Percentiles rank a stretch among this genome's conserved stretches.
Evolutionary conservation across 2,329 filamentous ascomycete species (phyloP).

Genomic region (Alternaria viburni): DNA sequence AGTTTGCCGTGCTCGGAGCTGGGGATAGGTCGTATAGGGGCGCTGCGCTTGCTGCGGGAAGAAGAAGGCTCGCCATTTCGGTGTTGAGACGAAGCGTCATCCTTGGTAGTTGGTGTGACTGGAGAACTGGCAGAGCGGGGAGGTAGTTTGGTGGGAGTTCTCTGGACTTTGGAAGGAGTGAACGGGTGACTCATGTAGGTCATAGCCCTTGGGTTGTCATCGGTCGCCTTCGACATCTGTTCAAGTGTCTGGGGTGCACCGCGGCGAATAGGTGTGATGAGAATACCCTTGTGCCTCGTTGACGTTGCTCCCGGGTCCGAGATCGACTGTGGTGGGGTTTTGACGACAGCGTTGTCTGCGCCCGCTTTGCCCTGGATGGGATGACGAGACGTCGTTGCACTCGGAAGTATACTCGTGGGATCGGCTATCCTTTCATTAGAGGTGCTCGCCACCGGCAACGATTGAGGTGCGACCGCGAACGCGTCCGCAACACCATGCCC

Average conservation of each 20-base stretch:
- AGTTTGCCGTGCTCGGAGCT: background rate
- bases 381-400: too few species aligned
- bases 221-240: background rate
- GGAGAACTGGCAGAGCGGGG: too few species aligned
- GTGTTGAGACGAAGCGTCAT: background rate
- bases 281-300: background rate
- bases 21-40: background rate
- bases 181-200: background rate
- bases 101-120: background rate
- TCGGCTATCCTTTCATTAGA: too few species aligned
- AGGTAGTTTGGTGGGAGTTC: background rate
- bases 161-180: background rate
- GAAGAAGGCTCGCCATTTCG: background rate
- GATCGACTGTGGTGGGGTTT: background rate
- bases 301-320: background rate
- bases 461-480: background rate
- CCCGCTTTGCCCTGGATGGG: background rate
- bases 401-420: background rate
- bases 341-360: background rate
- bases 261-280: background rate
- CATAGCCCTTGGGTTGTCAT: background rate
- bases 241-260: background rate
- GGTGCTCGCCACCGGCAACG: background rate
- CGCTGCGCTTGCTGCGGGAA: background rate
- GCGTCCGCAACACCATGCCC: constrained; percentile 24